Percentiles rank a stretch among this genome's conserved stretches.
phyloP scores from a whole-genome alignment of 768 basidiomycete species.

The Pleurotus tuber-regium region DNA sequence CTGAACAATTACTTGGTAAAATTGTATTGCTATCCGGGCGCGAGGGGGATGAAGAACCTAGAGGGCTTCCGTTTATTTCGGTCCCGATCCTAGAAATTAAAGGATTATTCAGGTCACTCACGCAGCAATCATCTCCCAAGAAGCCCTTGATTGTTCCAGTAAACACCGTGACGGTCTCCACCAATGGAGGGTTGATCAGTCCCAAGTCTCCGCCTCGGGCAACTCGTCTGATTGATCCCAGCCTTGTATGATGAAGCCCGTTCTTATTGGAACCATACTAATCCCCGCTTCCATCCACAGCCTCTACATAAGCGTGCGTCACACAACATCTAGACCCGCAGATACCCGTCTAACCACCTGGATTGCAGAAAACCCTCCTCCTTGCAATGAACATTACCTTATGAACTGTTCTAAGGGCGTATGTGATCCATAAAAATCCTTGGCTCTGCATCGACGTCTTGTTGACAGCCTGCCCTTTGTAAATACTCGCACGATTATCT shows the following conservation, averaged over 20 bases:
- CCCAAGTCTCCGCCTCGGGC: constrained; percentile 57
- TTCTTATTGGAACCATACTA: too few species aligned
- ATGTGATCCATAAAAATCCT: constrained; percentile 17
- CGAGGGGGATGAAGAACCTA: constrained; percentile 39
- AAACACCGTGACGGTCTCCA: constrained; percentile 38
- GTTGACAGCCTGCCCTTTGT: constrained; percentile 54
- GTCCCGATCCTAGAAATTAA: constrained; percentile 41
- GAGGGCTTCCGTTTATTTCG: constrained; percentile 48
- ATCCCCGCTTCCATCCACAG: constrained; percentile 34
- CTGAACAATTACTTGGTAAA: constrained; percentile 64
- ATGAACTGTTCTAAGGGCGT: constrained; percentile 83
- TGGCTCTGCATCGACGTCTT: background rate
- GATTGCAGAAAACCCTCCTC: constrained; percentile 69
- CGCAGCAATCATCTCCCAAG: constrained; percentile 30
- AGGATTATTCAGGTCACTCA: constrained; percentile 44
- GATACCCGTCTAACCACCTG: constrained; percentile 5
- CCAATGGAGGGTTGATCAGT: constrained; percentile 63
- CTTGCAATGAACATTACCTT: constrained; percentile 83
- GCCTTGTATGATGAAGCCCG: constrained; percentile 51
- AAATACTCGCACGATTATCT: constrained; percentile 84
- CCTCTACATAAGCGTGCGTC: constrained; percentile 75
- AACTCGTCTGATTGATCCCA: constrained; percentile 54
- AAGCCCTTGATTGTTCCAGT: constrained; percentile 45
- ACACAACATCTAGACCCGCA: background rate
- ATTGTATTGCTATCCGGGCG: constrained; percentile 58